Evolutionary conservation across 257 asterid species (phyloP), one percentile per base, ranked within the genome.

Genomic region (Nicotiana noctiflora): DNA sequence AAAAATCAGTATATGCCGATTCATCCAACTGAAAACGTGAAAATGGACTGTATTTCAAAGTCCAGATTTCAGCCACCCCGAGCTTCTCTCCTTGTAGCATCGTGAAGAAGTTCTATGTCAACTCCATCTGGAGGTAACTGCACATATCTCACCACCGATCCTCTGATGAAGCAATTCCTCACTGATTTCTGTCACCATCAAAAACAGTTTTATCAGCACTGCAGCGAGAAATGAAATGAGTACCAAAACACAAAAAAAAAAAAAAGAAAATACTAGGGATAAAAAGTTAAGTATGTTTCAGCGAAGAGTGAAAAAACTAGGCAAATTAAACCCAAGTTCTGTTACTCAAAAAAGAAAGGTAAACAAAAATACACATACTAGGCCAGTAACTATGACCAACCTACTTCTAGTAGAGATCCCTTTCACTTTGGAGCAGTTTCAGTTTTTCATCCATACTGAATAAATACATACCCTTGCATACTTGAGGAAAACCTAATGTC

Each of bases 111-210:
- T 80, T 95, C 99, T 2, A 93, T 89, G 46, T 93, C 99, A 82
- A 95, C 98, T 82, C 99, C 99, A 76, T 96, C 99, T 0, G 98
- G 98, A 9, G 99, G 99, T 86, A 96, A 87, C 85, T 96, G 99
- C 63, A 96, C 99, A 46, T 91, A 96, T 85, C 99, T 86, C 70
- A 94, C 99, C 68, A 96, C 99, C 17, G 98, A 96, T 63, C 99
- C 99, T 82, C 99, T 87, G 82, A 96, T 96, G 92, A 96, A 96
- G 90, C 99, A 96, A 85, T 96, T 96, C 76, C 98, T 85, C 82
- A 96, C 99, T 0, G 99, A 96, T 74, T 91, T 97, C 99, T 96
- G 12, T 79, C 17, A 63, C 74, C 60, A 46, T 49, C 61, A 74
- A 72, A 23, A 29, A 25, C 40, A 2, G 15, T 3, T 44, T 0